phyloP scores from a whole-genome alignment of 1,139 yeast species.

The Yamadazyma pseudoaaseri region DNA sequence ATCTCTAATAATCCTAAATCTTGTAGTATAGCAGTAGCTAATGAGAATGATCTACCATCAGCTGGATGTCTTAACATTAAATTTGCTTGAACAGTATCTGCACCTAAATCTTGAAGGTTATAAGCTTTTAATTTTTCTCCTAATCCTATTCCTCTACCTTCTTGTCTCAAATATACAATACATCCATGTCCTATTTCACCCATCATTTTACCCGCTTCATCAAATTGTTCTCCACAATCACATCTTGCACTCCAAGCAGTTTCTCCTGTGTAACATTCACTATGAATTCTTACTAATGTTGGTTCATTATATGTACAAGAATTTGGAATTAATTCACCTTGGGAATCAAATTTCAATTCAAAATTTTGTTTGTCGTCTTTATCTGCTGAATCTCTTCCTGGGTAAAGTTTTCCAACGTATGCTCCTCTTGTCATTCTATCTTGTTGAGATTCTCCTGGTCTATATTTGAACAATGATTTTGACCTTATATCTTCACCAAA shows the following conservation, averaged over 20 bases:
- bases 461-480: slow-evolving; percentile 58
- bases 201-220: slow-evolving; percentile 94
- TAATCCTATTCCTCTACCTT: slow-evolving; percentile 96
- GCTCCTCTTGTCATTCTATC: slow-evolving; percentile 98
- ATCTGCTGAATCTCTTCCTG: slow-evolving; percentile 77
- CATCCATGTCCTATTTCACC: slow-evolving; percentile 87
- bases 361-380: slow-evolving; percentile 45
- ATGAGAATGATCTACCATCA: slow-evolving; percentile 86
- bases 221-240: slow-evolving; percentile 98
- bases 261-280: slow-evolving; percentile 98
- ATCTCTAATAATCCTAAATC: slow-evolving; percentile 78
- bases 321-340: slow-evolving; percentile 51
- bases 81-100: slow-evolving; percentile 97
- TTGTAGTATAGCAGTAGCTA: slow-evolving; percentile 88
- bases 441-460: slow-evolving; percentile 76
- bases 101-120: slow-evolving; percentile 95
- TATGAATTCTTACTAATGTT: slow-evolving; percentile 74
- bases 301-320: slow-evolving; percentile 39
- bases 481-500: slow-evolving; percentile 92
- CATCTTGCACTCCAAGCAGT: slow-evolving; percentile 99
- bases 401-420: slow-evolving; percentile 81
- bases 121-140: slow-evolving; percentile 97
- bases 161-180: slow-evolving; percentile 93
- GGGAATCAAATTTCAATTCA: slow-evolving; percentile 44
- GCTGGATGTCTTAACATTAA: slow-evolving; percentile 93